These are phyloP conservation scores for Endoconidiophora laricicola DNA, from an alignment of 2,329 filamentous ascomycete species.

Conservation along the genomic window DNA sequence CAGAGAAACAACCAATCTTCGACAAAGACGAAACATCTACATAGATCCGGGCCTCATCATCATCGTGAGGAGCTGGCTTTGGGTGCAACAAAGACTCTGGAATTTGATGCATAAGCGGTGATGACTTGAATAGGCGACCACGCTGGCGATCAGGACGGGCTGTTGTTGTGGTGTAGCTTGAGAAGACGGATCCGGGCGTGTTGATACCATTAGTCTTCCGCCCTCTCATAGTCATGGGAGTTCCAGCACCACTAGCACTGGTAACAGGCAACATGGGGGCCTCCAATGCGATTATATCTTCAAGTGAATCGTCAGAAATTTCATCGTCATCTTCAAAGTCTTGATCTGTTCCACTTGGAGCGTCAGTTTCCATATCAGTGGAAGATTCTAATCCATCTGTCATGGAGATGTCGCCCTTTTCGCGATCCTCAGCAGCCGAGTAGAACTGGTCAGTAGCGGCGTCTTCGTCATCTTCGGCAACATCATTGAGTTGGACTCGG, in stretches of 20 bases:
- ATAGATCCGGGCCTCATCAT: constrained; percentile 78
- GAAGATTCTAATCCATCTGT: constrained; percentile 38
- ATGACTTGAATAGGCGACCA: constrained; percentile 69
- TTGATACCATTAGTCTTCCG: constrained; percentile 52
- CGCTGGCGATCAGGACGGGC: constrained; percentile 54
- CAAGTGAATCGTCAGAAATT: constrained; percentile 76
- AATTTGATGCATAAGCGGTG: constrained; percentile 56
- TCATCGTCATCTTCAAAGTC: constrained; percentile 63
- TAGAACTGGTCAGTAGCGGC: constrained; percentile 83
- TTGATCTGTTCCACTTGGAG: constrained; percentile 49
- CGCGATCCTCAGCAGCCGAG: constrained; percentile 71
- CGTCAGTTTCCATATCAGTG: constrained; percentile 48
- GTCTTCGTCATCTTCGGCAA: constrained; percentile 53
- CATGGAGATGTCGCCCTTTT: constrained; percentile 35
- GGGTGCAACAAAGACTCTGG: constrained; percentile 70
- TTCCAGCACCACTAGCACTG: constrained; percentile 62
- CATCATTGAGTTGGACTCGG: constrained; percentile 38
- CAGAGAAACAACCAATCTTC: constrained; percentile 89
- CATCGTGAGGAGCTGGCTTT: constrained; percentile 57
- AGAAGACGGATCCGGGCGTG: constrained; percentile 79
- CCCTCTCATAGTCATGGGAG: constrained; percentile 62
- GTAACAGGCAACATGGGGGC: constrained; percentile 64
- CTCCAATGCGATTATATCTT: constrained; percentile 82
- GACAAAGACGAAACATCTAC: constrained; percentile 75
- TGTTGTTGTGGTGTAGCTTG: constrained; percentile 72